phyloP scores from a whole-genome alignment of 177 flowering plant genomes.

The Vitis hybrid region DNA sequence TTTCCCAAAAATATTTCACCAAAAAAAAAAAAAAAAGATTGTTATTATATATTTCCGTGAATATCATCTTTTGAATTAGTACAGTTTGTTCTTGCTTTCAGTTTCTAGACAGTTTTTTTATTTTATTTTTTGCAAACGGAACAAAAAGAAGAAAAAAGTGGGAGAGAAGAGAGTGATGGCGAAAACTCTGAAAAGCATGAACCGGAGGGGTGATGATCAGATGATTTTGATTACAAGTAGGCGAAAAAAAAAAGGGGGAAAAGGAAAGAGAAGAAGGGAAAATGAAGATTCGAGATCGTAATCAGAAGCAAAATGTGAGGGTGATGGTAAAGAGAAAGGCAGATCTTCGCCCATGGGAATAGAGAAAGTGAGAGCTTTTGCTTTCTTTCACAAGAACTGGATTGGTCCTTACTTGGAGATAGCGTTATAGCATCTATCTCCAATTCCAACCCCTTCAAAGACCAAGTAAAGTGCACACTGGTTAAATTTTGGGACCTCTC shows the following conservation, averaged over 20 bases:
- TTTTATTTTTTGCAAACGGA: background rate
- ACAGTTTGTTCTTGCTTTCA: too few relatives aligned
- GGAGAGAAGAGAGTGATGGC: slow-evolving; percentile 8
- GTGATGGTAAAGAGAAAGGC: slow-evolving; percentile 38
- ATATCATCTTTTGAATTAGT: background rate
- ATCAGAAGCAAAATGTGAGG: slow-evolving; percentile 24
- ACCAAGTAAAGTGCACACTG: background rate
- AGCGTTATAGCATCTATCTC: slow-evolving; percentile 10
- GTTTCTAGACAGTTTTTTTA: background rate
- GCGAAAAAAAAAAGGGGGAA: background rate
- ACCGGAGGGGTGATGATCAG: slow-evolving; percentile 6
- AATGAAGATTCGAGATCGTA: slow-evolving; percentile 31
- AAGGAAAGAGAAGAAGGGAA: slow-evolving; percentile 15
- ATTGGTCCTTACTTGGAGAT: slow-evolving; percentile 10
- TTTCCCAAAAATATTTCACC: background rate
- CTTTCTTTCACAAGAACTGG: slow-evolving; percentile 16
- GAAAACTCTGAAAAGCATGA: slow-evolving; percentile 22
- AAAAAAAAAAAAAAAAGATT: background rate
- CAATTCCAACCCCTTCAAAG: background rate
- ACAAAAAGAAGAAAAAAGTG: background rate
- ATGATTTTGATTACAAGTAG: slow-evolving; percentile 16
- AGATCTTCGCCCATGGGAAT: slow-evolving; percentile 48
- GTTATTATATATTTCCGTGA: background rate
- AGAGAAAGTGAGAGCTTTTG: slow-evolving; percentile 42
- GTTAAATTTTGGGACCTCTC: background rate